Conservation (phyloP, 2,329 filamentous ascomycete species). For the Beauveria varroae region DNA sequence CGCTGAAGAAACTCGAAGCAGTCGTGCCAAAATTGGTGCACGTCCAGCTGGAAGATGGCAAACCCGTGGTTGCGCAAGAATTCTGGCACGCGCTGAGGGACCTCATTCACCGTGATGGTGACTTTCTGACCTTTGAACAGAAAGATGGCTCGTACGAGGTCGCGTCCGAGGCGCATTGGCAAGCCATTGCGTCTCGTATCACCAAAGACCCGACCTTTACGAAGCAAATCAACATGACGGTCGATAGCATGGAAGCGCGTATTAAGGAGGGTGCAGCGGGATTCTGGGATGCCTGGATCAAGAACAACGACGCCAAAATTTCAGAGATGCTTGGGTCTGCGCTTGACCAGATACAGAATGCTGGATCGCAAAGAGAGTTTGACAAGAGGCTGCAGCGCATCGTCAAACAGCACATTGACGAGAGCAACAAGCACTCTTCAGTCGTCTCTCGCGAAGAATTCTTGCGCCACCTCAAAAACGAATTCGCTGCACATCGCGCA, state of each 20-base stretch:
- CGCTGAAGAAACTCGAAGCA: constrained; percentile 35
- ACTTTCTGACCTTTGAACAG: constrained; percentile 39
- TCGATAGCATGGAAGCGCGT: constrained; percentile 19
- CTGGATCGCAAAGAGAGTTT: constrained; percentile 26
- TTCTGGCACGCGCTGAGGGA: constrained; percentile 60
- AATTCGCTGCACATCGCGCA: constrained; percentile 29
- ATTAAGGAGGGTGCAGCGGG: constrained; percentile 22
- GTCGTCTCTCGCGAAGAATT: constrained; percentile 44
- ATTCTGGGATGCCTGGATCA: constrained; percentile 46
- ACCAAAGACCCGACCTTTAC: constrained; percentile 25
- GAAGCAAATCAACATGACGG: constrained; percentile 20
- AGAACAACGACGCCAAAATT: constrained; percentile 38
- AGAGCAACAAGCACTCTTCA: constrained; percentile 24
- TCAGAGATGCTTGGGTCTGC: constrained; percentile 23
- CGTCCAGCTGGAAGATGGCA: constrained; percentile 45
- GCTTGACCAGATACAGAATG: constrained; percentile 27
- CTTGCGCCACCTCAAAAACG: constrained; percentile 32
- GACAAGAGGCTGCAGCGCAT: constrained; percentile 28
- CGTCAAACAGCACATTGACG: constrained; percentile 28
- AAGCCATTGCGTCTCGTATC: constrained; percentile 35
- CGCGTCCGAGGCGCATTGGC: constrained; percentile 40
- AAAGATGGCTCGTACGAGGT: constrained; percentile 28
- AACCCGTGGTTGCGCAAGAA: constrained; percentile 45
- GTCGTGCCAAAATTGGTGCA: constrained; percentile 51
- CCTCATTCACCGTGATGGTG: constrained; percentile 41